Base-by-base conservation (phyloP, 208 protist genomes). In the Crithidia expoeki region DNA sequence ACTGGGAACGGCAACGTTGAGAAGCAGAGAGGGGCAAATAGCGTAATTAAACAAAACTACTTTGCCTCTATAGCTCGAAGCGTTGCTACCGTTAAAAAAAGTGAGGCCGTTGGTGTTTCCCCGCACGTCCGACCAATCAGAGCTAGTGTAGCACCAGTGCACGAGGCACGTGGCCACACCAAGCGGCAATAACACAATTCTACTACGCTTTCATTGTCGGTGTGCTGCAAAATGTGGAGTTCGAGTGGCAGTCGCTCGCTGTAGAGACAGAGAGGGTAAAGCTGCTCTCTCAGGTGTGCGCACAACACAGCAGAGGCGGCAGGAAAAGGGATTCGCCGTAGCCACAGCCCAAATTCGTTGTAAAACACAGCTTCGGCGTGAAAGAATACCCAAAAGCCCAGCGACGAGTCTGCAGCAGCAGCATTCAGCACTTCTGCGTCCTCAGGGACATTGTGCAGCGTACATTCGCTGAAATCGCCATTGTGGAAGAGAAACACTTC, bases 301-400 rank as follows among this genome's bases (percentile, higher is more conserved):
- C 55, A 76, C 30, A 63, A 16, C 2, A 76, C 50, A 2, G 30
- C 36, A 7, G 62, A 60, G 0, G 56, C 63, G 3, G 36, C 25
- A 11, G 53, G 38, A 46, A 42, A 53, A 2, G 25, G 4, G 9
- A 76, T 36, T 7, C 49, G 71, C 16, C 47, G 34, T 46, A 76
- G 46, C 33, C 53, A 58, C 7, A 56, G 12, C 10, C 71, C 71
- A 3, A 12, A 27, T 27, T 19, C 36, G 30, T 57, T 47, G 56
- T 76, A 70, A 0, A 76, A 38, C 19, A 33, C 38, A 5, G 62
- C 71, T 28, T 68, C 71, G 19, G 21, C 16, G 23, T 40, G 25
- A 25, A 70, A 76, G 56, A 68, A 76, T 10, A 68, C 71, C 71
- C 71, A 76, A 21, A 76, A 63, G 4, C 11, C 38, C 17, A 55